These are phyloP conservation scores for Iberis pinnata DNA, from an alignment of 345 rosid species.

Conservation along the genomic window DNA sequence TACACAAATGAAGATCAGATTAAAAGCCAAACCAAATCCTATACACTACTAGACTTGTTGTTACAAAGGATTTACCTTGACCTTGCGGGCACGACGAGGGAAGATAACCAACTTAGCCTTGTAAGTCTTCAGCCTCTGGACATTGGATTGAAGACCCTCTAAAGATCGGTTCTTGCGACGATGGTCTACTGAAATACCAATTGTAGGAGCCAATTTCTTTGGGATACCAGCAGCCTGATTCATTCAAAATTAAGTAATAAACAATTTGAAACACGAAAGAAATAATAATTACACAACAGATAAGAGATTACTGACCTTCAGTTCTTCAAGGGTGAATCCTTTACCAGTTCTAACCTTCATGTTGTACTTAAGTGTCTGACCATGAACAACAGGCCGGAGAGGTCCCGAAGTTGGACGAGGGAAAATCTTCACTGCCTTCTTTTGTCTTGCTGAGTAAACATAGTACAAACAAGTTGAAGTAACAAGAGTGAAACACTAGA, in stretches of 20 bases:
- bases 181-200: slow-evolving; percentile 69
- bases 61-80: slow-evolving; percentile 40
- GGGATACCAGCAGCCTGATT: slow-evolving; percentile 43
- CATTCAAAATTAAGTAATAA: neutral
- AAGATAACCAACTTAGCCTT: slow-evolving; percentile 77
- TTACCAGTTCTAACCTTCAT: slow-evolving; percentile 79
- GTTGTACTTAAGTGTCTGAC: slow-evolving; percentile 74
- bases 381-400: slow-evolving; percentile 71
- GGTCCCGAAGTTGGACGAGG: slow-evolving; percentile 80
- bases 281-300: neutral
- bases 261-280: neutral
- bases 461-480: too few species aligned
- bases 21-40: neutral
- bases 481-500: neutral
- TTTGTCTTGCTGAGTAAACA: slow-evolving; percentile 54
- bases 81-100: slow-evolving; percentile 68
- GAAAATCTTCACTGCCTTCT: slow-evolving; percentile 77
- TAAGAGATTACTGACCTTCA: too few species aligned
- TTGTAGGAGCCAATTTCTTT: slow-evolving; percentile 65
- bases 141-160: slow-evolving; percentile 65
- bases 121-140: slow-evolving; percentile 83
- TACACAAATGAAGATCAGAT: neutral
- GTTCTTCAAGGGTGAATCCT: slow-evolving; percentile 84
- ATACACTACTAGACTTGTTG: neutral
- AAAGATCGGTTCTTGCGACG: slow-evolving; percentile 62